Conservation (phyloP, 495 filamentous ascomycete species). For the Penicillium crystallinum region DNA sequence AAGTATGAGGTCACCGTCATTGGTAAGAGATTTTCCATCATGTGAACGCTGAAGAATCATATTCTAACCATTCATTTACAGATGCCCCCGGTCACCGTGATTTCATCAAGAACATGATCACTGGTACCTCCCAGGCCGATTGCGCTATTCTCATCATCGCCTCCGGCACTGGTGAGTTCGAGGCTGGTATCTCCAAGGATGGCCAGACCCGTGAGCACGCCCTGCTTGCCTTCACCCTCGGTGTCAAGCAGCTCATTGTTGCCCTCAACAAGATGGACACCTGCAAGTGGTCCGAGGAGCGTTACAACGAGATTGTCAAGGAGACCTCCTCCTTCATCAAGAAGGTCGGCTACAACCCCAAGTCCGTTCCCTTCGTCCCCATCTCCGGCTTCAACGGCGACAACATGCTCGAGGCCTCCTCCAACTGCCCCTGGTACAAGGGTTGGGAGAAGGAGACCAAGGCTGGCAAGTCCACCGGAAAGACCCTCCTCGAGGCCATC, state of each 20-base stretch:
- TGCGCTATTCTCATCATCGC: slow-evolving; percentile 99
- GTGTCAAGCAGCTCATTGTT: slow-evolving; percentile 99
- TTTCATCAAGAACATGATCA: slow-evolving; percentile 99
- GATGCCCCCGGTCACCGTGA: slow-evolving; percentile 99
- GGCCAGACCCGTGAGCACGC: slow-evolving; percentile 99
- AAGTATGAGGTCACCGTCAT: slow-evolving; percentile 99
- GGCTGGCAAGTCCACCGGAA: slow-evolving; percentile 79
- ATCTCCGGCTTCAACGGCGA: slow-evolving; percentile 99
- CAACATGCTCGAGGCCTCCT: slow-evolving; percentile 94
- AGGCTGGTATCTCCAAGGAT: slow-evolving; percentile 99
- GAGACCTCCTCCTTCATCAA: slow-evolving; percentile 99
- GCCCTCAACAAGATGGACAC: slow-evolving; percentile 99
- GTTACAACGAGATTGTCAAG: slow-evolving; percentile 99
- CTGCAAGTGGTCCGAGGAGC: slow-evolving; percentile 92
- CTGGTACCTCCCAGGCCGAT: slow-evolving; percentile 99
- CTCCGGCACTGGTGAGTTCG: slow-evolving; percentile 99
- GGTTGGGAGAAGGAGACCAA: slow-evolving; percentile 99
- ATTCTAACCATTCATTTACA: slow-evolving; percentile 29
- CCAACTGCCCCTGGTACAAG: slow-evolving; percentile 99
- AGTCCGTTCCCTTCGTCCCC: slow-evolving; percentile 94
- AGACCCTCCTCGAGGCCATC: slow-evolving; percentile 99
- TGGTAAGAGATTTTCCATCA: slow-evolving; percentile 53
- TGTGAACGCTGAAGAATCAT: no score
- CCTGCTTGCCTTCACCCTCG: slow-evolving; percentile 98
- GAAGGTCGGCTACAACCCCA: slow-evolving; percentile 99